These are phyloP conservation scores for Tylopilus subfusipes DNA, from an alignment of 768 basidiomycete genomes.

Conservation along the genomic window DNA sequence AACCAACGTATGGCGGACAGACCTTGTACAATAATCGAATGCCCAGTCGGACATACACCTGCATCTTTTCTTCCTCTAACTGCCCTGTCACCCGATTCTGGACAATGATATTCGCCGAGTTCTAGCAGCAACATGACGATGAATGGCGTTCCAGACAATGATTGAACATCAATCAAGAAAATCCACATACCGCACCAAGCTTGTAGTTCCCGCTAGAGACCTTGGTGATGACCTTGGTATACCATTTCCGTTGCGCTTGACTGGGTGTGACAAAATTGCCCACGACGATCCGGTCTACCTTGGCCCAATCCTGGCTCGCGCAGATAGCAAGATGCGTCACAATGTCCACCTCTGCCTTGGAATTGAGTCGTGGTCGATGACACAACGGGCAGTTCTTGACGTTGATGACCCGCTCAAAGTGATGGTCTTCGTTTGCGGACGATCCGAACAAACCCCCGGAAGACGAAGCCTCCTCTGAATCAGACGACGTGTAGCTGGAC, in stretches of 20 bases:
- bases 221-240: constrained; percentile 85
- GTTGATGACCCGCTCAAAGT: constrained; percentile 87
- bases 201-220: constrained; percentile 84
- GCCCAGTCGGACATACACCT: constrained; percentile 87
- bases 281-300: constrained; percentile 85
- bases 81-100: constrained; percentile 91
- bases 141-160: background rate
- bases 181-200: constrained; percentile 71
- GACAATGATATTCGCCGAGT: constrained; percentile 97
- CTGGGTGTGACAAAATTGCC: constrained; percentile 92
- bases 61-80: constrained; percentile 98
- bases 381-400: constrained; percentile 93
- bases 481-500: constrained; percentile 43
- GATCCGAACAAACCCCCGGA: background rate
- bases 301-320: constrained; percentile 88
- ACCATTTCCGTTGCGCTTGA: constrained; percentile 97
- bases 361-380: constrained; percentile 79
- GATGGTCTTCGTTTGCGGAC: constrained; percentile 30
- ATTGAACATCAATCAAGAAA: background rate
- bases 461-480: constrained; percentile 39
- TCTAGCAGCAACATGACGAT: constrained; percentile 42
- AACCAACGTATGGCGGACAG: constrained; percentile 6
- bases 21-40: constrained; percentile 90
- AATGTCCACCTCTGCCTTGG: constrained; percentile 90
- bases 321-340: constrained; percentile 97